A percentile compares a stretch with the other conserved stretches of the same genome.
These are phyloP conservation scores for Vickermania ingenoplastis DNA, from an alignment of 208 protist genomes.

Conservation along the genomic window DNA sequence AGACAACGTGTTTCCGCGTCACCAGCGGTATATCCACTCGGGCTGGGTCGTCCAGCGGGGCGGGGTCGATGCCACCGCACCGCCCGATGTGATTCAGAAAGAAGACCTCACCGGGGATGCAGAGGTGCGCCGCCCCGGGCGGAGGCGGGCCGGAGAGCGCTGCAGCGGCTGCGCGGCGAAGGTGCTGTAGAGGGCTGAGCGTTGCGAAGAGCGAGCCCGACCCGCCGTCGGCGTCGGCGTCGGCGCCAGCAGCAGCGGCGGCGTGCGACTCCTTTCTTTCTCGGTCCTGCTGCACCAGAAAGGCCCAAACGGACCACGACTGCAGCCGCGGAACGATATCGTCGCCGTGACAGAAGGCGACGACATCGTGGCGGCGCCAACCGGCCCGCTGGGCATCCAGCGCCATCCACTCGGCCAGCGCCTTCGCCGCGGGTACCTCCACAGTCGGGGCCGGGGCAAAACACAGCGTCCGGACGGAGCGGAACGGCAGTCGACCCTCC, in stretches of 20 bases:
- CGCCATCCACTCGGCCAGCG: constrained; percentile 11
- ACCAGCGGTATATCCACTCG: neutral
- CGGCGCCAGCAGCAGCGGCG: neutral
- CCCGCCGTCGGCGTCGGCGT: neutral
- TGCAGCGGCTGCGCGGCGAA: constrained; percentile 8
- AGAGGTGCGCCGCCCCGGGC: neutral
- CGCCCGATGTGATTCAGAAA: neutral
- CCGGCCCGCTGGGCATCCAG: constrained; percentile 4
- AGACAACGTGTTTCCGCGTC: neutral
- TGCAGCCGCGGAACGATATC: constrained; percentile 57
- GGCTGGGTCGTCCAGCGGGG: neutral
- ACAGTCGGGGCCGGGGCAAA: constrained; percentile 52
- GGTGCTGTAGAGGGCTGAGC: neutral
- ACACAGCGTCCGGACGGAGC: constrained; percentile 26
- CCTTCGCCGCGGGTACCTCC: constrained; percentile 15
- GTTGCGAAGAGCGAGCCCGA: neutral
- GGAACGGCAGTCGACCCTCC: constrained; percentile 13
- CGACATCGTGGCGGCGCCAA: constrained; percentile 29
- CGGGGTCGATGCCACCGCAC: neutral
- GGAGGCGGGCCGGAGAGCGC: neutral
- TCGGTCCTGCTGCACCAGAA: constrained; percentile 9
- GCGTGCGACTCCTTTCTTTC: no score
- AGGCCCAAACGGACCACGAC: constrained; percentile 28
- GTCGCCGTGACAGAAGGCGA: constrained; percentile 46
- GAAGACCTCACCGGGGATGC: neutral